phyloP scores from a whole-genome alignment of 768 basidiomycete species.

The Suillus clintonianus region DNA sequence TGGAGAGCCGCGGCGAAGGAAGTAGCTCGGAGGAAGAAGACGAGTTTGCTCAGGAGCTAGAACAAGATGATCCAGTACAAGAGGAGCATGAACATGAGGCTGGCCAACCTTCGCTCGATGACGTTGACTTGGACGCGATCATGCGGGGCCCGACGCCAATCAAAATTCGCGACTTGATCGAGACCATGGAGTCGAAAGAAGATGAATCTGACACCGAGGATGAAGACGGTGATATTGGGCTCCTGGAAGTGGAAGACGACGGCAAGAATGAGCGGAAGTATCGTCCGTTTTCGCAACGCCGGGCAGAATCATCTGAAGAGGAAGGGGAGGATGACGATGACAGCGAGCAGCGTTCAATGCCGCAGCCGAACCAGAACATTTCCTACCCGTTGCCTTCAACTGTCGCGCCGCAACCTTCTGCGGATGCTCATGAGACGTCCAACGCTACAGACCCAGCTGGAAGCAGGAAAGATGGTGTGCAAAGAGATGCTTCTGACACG shows the following conservation, averaged over 20 bases:
- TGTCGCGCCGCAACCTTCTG: too few relatives aligned
- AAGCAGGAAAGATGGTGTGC: not conserved
- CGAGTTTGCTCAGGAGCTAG: constrained; percentile 19
- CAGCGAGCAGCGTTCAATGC: not conserved
- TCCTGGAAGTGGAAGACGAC: constrained; percentile 40
- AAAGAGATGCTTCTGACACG: not conserved
- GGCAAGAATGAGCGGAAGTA: constrained; percentile 31
- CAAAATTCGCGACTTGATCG: constrained; percentile 27
- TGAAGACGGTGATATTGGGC: constrained; percentile 43
- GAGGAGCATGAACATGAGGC: constrained; percentile 10
- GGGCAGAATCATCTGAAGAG: constrained; percentile 30
- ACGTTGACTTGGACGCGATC: constrained; percentile 40
- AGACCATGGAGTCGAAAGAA: constrained; percentile 28
- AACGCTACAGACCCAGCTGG: not conserved
- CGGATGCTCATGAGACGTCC: not conserved
- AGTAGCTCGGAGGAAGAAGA: constrained; percentile 40
- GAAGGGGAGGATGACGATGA: constrained; percentile 29
- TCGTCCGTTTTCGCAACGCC: constrained; percentile 36
- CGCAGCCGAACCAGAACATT: not conserved
- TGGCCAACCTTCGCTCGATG: constrained; percentile 5
- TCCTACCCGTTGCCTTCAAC: not conserved
- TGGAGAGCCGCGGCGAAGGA: constrained; percentile 41
- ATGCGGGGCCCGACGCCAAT: constrained; percentile 40
- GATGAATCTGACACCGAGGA: constrained; percentile 37
- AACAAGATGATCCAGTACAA: constrained; percentile 18